phyloP scores from a whole-genome alignment of 768 basidiomycete genomes.

The Psilocybe cyanescens region DNA sequence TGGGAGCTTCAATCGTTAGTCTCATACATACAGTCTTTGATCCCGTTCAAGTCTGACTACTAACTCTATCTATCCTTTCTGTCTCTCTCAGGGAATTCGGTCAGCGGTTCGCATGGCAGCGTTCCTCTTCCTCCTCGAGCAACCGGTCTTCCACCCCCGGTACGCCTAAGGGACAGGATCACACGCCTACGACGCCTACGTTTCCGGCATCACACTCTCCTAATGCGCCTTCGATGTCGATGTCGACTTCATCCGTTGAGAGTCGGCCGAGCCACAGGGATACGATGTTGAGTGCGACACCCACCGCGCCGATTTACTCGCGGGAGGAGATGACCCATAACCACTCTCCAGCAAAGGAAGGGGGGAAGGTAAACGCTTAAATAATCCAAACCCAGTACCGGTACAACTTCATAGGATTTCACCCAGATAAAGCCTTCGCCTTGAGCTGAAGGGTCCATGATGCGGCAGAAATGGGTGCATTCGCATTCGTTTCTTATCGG shows the following conservation, averaged over 20 bases:
- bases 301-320: slow-evolving; percentile 25
- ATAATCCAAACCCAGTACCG: too few relatives aligned
- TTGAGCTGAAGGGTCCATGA: slow-evolving; percentile 39
- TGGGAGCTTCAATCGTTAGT: slow-evolving; percentile 35
- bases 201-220: slow-evolving; percentile 1
- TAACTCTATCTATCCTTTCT: background rate
- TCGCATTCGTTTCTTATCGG: slow-evolving; percentile 38
- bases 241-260: background rate
- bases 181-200: slow-evolving; percentile 8
- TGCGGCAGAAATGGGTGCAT: slow-evolving; percentile 39
- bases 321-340: slow-evolving; percentile 51
- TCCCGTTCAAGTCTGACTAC: background rate
- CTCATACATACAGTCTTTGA: background rate
- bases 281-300: background rate
- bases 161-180: slow-evolving; percentile 6
- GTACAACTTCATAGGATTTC: slow-evolving; percentile 23
- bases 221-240: slow-evolving; percentile 3
- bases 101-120: slow-evolving; percentile 27
- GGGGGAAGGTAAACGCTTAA: too few relatives aligned
- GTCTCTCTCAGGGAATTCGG: slow-evolving; percentile 25
- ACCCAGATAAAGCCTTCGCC: slow-evolving; percentile 42
- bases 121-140: slow-evolving; percentile 2
- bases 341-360: slow-evolving; percentile 11
- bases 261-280: background rate
- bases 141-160: slow-evolving; percentile 15